A percentile compares a stretch with the other conserved stretches of the same genome.
These are phyloP conservation scores for Dovyalis caffra DNA, from an alignment of 345 rosid genomes.

Conservation along the genomic window DNA sequence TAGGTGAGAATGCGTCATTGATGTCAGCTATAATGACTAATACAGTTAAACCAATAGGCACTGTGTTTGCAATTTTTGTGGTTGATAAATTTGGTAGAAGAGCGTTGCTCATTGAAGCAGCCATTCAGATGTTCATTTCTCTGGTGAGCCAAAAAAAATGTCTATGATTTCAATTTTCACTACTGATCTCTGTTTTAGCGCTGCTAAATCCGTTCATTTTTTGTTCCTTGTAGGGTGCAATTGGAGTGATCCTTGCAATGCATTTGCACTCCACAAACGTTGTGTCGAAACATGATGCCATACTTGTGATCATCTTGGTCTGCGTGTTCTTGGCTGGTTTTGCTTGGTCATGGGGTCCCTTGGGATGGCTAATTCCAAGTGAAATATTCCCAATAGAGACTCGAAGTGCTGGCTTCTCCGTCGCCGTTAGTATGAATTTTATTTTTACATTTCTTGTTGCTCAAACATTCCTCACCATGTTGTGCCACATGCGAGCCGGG, in stretches of 20 bases:
- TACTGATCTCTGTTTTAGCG: neutral
- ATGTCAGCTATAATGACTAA: conserved; percentile 48
- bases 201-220: neutral
- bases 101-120: conserved; percentile 35
- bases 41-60: conserved; percentile 28
- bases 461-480: conserved; percentile 54
- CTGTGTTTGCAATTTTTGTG: conserved; percentile 25
- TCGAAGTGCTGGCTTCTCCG: conserved; percentile 50
- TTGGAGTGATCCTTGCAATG: conserved; percentile 39
- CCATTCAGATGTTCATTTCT: conserved; percentile 30
- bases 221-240: conserved; percentile 24
- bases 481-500: conserved; percentile 44
- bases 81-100: conserved; percentile 48
- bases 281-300: conserved; percentile 24
- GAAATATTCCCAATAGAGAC: conserved; percentile 61
- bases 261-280: conserved; percentile 21
- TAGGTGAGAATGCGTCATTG: conserved; percentile 39
- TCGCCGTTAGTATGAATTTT: conserved; percentile 56
- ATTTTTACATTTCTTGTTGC: conserved; percentile 52
- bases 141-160: conserved; percentile 21
- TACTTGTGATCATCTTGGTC: conserved; percentile 39
- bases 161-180: neutral
- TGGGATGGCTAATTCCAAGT: conserved; percentile 67
- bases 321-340: conserved; percentile 52
- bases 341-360: conserved; percentile 86